Conservation (phyloP, 2,329 filamentous ascomycete genomes). For the Fusarium odoratissimum region DNA sequence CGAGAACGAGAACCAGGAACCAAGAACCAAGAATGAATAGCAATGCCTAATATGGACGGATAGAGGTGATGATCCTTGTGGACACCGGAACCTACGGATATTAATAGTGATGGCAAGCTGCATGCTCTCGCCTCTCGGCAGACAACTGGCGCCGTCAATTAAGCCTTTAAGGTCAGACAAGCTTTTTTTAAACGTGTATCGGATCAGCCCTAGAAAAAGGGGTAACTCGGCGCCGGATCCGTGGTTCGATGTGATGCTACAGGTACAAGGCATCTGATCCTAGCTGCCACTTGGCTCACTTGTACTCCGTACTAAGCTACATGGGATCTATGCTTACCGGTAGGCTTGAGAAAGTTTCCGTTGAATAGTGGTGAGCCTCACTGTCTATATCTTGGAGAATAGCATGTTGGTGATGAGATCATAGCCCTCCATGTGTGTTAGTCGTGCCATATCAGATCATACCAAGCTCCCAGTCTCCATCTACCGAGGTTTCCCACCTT, state of each 20-base stretch:
- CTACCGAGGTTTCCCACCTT: neutral
- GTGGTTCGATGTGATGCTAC: neutral
- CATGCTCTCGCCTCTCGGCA: neutral
- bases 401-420: neutral
- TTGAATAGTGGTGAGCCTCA: neutral
- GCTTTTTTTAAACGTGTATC: conserved; percentile 24
- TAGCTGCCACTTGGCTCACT: neutral
- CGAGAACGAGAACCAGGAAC: neutral
- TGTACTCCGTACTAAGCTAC: neutral
- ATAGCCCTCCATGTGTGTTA: neutral
- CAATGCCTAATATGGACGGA: neutral
- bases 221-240: neutral
- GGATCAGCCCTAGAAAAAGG: conserved; percentile 29
- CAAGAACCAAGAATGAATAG: neutral
- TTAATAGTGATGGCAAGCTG: neutral
- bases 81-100: conserved; percentile 29
- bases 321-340: too few relatives aligned
- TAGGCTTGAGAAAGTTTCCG: accelerated
- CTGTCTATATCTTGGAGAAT: neutral
- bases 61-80: neutral
- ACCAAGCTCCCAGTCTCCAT: neutral
- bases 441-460: conserved; percentile 16
- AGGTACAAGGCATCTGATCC: neutral
- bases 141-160: neutral
- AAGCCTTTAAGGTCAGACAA: conserved; percentile 14